These are phyloP conservation scores for Baorangia bicolor DNA, from an alignment of 768 basidiomycete species.

Conservation along the genomic window DNA sequence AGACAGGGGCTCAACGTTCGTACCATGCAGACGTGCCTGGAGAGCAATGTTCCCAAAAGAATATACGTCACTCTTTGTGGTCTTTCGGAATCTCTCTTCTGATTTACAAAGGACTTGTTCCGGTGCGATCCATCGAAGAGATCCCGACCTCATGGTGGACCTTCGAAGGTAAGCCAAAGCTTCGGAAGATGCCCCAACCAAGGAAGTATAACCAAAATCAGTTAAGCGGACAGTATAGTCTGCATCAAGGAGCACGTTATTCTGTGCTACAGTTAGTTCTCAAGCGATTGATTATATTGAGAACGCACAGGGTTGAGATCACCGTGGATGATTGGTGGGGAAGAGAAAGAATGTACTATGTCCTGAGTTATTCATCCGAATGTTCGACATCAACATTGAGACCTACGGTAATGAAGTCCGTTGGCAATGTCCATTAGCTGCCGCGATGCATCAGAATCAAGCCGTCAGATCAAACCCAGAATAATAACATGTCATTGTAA, in stretches of 20 bases:
- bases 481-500: not conserved
- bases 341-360: constrained; percentile 9
- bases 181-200: not conserved
- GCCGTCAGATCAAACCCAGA: not conserved
- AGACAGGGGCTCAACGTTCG: not conserved
- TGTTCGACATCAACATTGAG: not conserved
- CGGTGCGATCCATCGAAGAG: constrained; percentile 46
- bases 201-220: constrained; percentile 42
- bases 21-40: constrained; percentile 13
- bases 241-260: constrained; percentile 16
- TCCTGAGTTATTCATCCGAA: not conserved
- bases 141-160: constrained; percentile 30
- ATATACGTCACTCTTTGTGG: constrained; percentile 11
- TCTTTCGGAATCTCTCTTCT: constrained; percentile 5
- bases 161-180: not conserved
- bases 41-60: constrained; percentile 30
- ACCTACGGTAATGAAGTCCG: constrained; percentile 14
- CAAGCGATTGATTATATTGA: not conserved
- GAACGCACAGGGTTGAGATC: constrained; percentile 10
- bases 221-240: constrained; percentile 37
- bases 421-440: constrained; percentile 15
- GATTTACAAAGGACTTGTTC: constrained; percentile 21
- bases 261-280: constrained; percentile 1
- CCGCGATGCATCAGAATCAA: not conserved
- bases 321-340: constrained; percentile 8